Evolutionary conservation across 768 basidiomycete species (phyloP).

Genomic region (Macrolepiota dolichaula): DNA sequence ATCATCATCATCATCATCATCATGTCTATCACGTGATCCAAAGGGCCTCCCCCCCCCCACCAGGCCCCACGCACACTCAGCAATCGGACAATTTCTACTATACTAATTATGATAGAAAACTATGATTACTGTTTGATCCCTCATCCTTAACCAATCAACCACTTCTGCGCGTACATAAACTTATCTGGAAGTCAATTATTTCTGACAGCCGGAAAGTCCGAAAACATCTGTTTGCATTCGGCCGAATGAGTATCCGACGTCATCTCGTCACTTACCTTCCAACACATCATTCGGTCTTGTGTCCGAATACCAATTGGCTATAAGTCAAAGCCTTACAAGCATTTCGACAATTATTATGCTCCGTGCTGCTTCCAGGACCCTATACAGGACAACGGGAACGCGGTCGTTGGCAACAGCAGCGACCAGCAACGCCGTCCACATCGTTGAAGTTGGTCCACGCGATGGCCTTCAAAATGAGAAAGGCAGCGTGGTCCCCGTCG

Average conservation of each 20-base stretch:
- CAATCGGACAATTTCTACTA: no score
- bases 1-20: no score
- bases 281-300: background rate
- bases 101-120: no score
- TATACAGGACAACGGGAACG: background rate
- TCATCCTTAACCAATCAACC: no score
- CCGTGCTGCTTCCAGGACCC: background rate
- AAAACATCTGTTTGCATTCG: background rate
- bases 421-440: constrained; percentile 43
- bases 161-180: no score
- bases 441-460: constrained; percentile 89
- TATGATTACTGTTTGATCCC: no score
- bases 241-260: background rate
- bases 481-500: constrained; percentile 56
- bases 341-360: background rate
- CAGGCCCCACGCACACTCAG: no score
- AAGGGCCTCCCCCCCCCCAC: no score
- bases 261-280: background rate
- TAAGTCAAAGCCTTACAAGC: background rate
- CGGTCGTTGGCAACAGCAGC: constrained; percentile 15
- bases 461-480: constrained; percentile 94
- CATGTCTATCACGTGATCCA: no score
- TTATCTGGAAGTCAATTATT: no score
- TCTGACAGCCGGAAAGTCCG: background rate
- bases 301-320: constrained; percentile 1